phyloP scores from a whole-genome alignment of 768 basidiomycete species.

The Suillus ampliporus region DNA sequence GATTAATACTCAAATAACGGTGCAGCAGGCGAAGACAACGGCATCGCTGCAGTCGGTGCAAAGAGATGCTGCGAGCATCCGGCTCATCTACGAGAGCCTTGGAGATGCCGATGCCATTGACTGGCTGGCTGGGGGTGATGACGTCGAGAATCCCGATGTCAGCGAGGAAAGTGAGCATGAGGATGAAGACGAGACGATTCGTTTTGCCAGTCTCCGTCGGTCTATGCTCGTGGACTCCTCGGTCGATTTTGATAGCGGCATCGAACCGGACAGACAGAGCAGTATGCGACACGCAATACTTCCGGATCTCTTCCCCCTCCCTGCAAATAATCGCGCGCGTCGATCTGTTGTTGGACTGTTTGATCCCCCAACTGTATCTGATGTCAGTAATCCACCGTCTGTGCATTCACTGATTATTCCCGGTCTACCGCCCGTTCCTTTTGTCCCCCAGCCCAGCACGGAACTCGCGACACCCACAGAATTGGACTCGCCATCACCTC shows the following conservation, averaged over 20 bases:
- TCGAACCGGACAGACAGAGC: constrained; percentile 29
- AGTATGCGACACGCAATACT: constrained; percentile 25
- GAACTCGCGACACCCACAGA: constrained; percentile 21
- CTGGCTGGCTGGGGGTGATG: constrained; percentile 50
- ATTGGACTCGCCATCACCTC: constrained; percentile 31
- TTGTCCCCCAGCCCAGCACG: constrained; percentile 38
- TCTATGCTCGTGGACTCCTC: constrained; percentile 28
- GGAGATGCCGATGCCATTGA: constrained; percentile 53
- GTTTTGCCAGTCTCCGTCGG: constrained; percentile 35
- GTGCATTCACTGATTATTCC: constrained; percentile 39
- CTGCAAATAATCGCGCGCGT: constrained; percentile 38
- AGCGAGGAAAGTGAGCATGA: constrained; percentile 31
- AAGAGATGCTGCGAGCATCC: constrained; percentile 72
- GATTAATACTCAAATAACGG: constrained; percentile 68
- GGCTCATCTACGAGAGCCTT: constrained; percentile 71
- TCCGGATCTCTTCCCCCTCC: constrained; percentile 24
- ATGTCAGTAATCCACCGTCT: constrained; percentile 24
- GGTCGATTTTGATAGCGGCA: constrained; percentile 26
- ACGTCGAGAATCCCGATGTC: constrained; percentile 36
- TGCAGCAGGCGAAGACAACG: constrained; percentile 67
- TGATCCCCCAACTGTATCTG: constrained; percentile 36
- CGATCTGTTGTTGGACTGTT: constrained; percentile 72
- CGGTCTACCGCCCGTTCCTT: constrained; percentile 39
- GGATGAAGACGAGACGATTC: constrained; percentile 37
- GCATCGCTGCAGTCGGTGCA: constrained; percentile 71